Evolutionary conservation across 345 rosid genomes (phyloP).

Genomic region (Brassica napus): DNA sequence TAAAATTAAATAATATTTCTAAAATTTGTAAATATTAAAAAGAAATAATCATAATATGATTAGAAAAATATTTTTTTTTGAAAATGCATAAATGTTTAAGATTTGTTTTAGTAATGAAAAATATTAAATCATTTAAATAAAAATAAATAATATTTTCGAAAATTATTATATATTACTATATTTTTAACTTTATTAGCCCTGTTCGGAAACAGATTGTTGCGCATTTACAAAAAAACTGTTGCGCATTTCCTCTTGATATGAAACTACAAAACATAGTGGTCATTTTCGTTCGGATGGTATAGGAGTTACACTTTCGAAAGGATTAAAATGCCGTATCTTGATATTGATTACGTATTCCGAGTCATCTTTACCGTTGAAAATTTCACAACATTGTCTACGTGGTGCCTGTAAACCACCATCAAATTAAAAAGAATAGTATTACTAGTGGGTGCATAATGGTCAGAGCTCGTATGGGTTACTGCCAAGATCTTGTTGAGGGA

Average conservation of each 20-base stretch:
- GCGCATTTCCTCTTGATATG: not conserved
- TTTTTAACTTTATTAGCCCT: too few species aligned
- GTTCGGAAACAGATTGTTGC: too few species aligned
- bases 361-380: constrained; percentile 37
- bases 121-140: too few species aligned
- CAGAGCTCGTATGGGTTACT: not conserved
- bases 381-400: constrained; percentile 39
- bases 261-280: not conserved
- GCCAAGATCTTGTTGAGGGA: not conserved
- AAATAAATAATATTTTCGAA: too few species aligned
- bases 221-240: not conserved
- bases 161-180: too few species aligned
- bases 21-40: too few species aligned
- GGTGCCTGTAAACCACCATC: constrained; percentile 60
- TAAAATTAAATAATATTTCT: too few species aligned
- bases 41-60: too few species aligned
- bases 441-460: not conserved
- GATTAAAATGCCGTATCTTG: constrained; percentile 58
- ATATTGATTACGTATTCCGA: constrained; percentile 40
- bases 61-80: too few species aligned
- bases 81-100: too few species aligned
- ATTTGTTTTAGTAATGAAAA: too few species aligned
- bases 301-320: constrained; percentile 65
- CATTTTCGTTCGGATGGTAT: constrained; percentile 1
- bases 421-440: too few species aligned